Evolutionary conservation across 208 protist species (phyloP).

Genomic region (Perkinsela sp.): DNA sequence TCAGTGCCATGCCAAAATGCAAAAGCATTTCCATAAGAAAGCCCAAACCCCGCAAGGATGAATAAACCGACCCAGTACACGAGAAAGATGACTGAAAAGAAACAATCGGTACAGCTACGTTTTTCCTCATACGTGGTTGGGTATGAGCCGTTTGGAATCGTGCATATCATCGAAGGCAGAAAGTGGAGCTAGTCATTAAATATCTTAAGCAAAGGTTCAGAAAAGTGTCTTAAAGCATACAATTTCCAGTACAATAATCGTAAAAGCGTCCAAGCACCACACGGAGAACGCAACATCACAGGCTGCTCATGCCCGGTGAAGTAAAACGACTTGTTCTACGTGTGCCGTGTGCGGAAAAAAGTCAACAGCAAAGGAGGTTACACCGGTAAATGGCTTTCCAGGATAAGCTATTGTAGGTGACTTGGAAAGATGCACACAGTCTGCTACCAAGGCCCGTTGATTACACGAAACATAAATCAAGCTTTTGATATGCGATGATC

Average conservation of each 20-base stretch:
- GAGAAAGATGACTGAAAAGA: background rate
- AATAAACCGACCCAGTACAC: background rate
- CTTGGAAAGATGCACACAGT: constrained; percentile 23
- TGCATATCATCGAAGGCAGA: background rate
- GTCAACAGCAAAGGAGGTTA: constrained; percentile 58
- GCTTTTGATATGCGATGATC: constrained; percentile 32
- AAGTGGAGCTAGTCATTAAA: too few relatives aligned
- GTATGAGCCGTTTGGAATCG: background rate
- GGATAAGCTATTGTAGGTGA: constrained; percentile 24
- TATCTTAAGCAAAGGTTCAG: too few relatives aligned
- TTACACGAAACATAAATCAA: constrained; percentile 84
- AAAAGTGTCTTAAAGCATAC: too few relatives aligned
- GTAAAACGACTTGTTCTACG: constrained; percentile 66
- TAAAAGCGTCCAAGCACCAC: too few relatives aligned
- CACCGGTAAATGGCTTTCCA: constrained; percentile 44
- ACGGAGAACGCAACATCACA: too few relatives aligned
- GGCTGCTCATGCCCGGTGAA: constrained; percentile 15
- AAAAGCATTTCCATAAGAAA: background rate
- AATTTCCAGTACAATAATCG: too few relatives aligned
- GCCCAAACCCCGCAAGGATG: background rate
- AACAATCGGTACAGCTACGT: background rate
- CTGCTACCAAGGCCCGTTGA: constrained; percentile 49
- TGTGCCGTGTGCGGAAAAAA: constrained; percentile 81
- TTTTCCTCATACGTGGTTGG: background rate
- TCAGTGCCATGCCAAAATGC: background rate